phyloP scores from a whole-genome alignment of 139 green algal species.

The Gonium pectorale region DNA sequence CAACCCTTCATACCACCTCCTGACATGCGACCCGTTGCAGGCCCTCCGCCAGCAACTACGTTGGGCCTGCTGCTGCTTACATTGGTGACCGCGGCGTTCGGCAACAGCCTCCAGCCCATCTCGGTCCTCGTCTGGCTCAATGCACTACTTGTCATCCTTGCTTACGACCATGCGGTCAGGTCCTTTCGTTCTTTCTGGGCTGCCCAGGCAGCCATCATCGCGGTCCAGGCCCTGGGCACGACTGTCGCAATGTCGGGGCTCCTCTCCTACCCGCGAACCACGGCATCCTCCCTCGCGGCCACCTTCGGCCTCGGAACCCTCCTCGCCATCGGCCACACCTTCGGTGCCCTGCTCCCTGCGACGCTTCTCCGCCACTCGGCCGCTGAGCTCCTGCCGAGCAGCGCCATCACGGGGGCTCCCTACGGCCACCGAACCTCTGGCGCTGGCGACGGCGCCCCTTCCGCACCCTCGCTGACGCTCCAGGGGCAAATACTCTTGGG shows the following conservation, averaged over 20 bases:
- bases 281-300: neutral
- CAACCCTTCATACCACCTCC: neutral
- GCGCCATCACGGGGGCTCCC: too few species aligned
- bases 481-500: neutral
- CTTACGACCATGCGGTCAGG: constrained; percentile 29
- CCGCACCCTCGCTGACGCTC: neutral
- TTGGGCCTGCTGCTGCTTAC: neutral
- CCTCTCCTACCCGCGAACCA: constrained; percentile 22
- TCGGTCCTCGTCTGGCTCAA: constrained; percentile 29
- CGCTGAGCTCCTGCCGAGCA: neutral
- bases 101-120: constrained; percentile 46
- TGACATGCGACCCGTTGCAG: neutral
- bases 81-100: neutral
- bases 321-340: neutral
- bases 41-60: neutral
- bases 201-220: neutral
- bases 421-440: too few species aligned
- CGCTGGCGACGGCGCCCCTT: too few species aligned
- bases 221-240: constrained; percentile 10
- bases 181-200: neutral
- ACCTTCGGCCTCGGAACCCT: constrained; percentile 13
- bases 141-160: constrained; percentile 22
- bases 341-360: constrained; percentile 18
- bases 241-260: neutral
- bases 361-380: neutral